Evolutionary conservation across 2,329 filamentous ascomycete species (phyloP).

Genomic region (Hypoxylon sp.): DNA sequence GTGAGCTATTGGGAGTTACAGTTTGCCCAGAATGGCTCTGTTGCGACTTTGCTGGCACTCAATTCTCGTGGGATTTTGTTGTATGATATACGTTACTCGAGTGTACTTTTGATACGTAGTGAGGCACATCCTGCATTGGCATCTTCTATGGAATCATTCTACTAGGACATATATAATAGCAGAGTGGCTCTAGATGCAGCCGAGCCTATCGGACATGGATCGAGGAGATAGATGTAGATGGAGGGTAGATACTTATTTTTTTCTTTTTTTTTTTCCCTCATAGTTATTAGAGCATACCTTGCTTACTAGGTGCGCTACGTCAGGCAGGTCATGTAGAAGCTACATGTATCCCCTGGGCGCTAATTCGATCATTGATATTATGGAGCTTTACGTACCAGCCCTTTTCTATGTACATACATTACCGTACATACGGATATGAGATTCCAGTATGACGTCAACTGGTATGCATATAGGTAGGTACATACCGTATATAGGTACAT

Average conservation of each 20-base stretch:
- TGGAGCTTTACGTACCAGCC: slow-evolving; percentile 15
- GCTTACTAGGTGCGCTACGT: slow-evolving; percentile 14
- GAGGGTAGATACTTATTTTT: slow-evolving; percentile 32
- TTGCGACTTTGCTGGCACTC: not conserved
- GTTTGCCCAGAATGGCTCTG: not conserved
- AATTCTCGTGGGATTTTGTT: not conserved
- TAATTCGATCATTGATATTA: slow-evolving; percentile 22
- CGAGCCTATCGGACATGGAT: slow-evolving; percentile 33
- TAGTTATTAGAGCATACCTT: too few relatives aligned
- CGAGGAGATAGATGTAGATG: slow-evolving; percentile 3
- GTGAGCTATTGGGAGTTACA: not conserved
- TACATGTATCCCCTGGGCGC: not conserved
- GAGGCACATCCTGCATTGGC: not conserved
- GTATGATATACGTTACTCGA: slow-evolving; percentile 36
- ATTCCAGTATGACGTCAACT: too few relatives aligned
- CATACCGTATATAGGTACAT: not conserved
- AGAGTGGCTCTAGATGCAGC: slow-evolving; percentile 16
- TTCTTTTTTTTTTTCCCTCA: too few relatives aligned
- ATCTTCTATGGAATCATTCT: slow-evolving; percentile 22
- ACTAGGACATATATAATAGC: slow-evolving; percentile 23
- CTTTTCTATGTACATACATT: not conserved
- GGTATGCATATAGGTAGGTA: not conserved
- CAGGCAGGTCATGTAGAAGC: slow-evolving; percentile 22
- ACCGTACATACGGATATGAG: too few relatives aligned
- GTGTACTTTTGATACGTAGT: slow-evolving; percentile 17